Conservation (phyloP, 768 basidiomycete species). For the Boletellus sp. region DNA sequence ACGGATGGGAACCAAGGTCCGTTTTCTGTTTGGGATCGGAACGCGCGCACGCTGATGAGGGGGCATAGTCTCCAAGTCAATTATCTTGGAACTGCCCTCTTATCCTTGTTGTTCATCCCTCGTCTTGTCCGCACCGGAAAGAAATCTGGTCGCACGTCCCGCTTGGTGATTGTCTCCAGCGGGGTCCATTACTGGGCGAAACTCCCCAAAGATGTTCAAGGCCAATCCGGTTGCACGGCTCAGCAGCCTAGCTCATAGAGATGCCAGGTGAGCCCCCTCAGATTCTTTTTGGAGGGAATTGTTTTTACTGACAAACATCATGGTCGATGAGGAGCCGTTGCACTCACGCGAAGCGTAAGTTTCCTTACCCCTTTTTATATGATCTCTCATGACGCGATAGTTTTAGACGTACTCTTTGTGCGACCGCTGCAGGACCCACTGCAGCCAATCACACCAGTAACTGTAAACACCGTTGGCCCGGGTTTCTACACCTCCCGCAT, state of each 20-base stretch:
- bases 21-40: background rate
- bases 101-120: conserved; percentile 33
- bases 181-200: conserved; percentile 19
- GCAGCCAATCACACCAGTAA: conserved; percentile 19
- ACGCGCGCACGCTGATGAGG: background rate
- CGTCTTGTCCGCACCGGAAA: conserved; percentile 23
- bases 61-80: conserved; percentile 34
- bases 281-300: background rate
- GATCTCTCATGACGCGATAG: too few relatives aligned
- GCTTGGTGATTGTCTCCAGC: conserved; percentile 34
- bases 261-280: conserved; percentile 10
- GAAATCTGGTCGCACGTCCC: conserved; percentile 18
- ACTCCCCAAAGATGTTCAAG: conserved; percentile 18
- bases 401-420: conserved; percentile 31
- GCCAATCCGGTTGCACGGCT: conserved; percentile 26
- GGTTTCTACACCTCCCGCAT: conserved; percentile 32
- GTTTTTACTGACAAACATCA: background rate
- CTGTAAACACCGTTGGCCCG: conserved; percentile 25
- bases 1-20: conserved; percentile 48
- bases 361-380: too few relatives aligned
- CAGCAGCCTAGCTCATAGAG: conserved; percentile 18
- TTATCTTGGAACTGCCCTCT: conserved; percentile 30
- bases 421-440: conserved; percentile 26
- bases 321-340: conserved; percentile 25
- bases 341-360: conserved; percentile 25